Evolutionary conservation across 495 filamentous ascomycete genomes (phyloP).

Genomic region (Penicillium paxilli): DNA sequence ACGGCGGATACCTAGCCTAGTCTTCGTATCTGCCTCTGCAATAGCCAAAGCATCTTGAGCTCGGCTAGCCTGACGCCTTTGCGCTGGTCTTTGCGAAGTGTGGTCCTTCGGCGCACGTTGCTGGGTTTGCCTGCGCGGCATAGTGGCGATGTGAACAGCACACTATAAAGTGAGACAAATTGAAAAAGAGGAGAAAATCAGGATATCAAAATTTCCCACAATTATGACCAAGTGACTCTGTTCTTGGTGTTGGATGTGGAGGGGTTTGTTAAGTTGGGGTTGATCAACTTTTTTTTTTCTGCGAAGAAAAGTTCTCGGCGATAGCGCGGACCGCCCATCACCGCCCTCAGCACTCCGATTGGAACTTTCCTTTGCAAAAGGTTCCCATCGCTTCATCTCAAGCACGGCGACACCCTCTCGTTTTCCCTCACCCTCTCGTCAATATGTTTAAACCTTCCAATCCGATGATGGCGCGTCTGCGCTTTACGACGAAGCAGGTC

Average conservation of each 20-base stretch:
- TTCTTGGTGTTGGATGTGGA: slow-evolving; percentile 12
- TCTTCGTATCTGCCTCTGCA: slow-evolving; percentile 63
- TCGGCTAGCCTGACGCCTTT: slow-evolving; percentile 55
- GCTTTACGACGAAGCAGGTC: slow-evolving; percentile 89
- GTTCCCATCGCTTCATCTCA: slow-evolving; percentile 10
- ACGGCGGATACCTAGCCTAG: slow-evolving; percentile 49
- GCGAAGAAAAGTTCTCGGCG: slow-evolving; percentile 46
- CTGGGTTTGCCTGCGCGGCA: slow-evolving; percentile 68
- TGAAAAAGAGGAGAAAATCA: slow-evolving; percentile 1
- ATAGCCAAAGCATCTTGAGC: slow-evolving; percentile 83
- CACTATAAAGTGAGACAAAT: too few relatives aligned
- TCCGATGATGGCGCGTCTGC: slow-evolving; percentile 62
- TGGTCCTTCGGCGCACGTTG: slow-evolving; percentile 49
- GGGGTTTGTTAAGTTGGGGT: slow-evolving; percentile 17
- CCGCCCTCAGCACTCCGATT: too few relatives aligned
- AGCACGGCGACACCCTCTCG: not conserved
- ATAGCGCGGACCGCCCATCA: slow-evolving; percentile 36
- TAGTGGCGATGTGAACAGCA: slow-evolving; percentile 36
- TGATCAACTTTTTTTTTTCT: slow-evolving; percentile 34
- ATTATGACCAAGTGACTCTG: not conserved
- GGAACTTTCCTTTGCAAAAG: too few relatives aligned
- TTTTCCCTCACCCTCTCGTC: not conserved
- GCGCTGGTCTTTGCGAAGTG: slow-evolving; percentile 39
- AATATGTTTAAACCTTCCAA: slow-evolving; percentile 70
- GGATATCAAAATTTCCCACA: not conserved